These are phyloP conservation scores for Cyclotella baltica DNA, from an alignment of 108 stramenopile genomes.

Conservation along the genomic window DNA sequence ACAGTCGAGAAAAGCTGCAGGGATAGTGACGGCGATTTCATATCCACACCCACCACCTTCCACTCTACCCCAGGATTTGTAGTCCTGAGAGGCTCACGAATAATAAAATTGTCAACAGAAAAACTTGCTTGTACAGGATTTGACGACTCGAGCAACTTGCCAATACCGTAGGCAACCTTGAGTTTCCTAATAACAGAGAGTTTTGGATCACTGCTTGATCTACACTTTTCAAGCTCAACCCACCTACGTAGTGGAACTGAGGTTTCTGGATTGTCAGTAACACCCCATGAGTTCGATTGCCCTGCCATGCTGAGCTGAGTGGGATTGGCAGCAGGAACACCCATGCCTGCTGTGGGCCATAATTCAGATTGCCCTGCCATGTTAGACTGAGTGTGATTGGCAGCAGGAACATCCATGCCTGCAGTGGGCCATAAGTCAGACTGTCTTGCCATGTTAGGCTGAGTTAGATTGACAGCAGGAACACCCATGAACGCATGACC, in stretches of 20 bases:
- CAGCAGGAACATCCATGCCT: neutral
- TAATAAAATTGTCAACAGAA: neutral
- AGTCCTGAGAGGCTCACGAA: neutral
- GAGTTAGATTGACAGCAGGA: neutral
- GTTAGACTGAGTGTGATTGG: neutral
- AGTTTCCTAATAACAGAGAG: neutral
- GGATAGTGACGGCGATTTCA: neutral
- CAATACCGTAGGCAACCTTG: constrained; percentile 2
- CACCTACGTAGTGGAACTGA: constrained; percentile 13
- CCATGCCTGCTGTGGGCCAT: neutral
- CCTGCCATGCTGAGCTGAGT: neutral
- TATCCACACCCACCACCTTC: neutral
- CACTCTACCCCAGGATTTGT: neutral
- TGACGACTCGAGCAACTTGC: neutral
- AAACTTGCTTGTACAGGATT: neutral
- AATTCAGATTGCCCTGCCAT: neutral
- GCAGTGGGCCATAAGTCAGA: neutral
- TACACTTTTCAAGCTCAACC: neutral
- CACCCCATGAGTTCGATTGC: neutral
- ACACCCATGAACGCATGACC: neutral
- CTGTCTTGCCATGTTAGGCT: neutral
- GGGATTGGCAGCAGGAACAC: neutral
- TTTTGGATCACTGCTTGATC: constrained; percentile 4
- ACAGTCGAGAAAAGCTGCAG: neutral
- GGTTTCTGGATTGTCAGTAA: neutral